These are phyloP conservation scores for Triticum dicoccoides DNA, from an alignment of 176 grass and related monocot species.

Conservation along the genomic window DNA sequence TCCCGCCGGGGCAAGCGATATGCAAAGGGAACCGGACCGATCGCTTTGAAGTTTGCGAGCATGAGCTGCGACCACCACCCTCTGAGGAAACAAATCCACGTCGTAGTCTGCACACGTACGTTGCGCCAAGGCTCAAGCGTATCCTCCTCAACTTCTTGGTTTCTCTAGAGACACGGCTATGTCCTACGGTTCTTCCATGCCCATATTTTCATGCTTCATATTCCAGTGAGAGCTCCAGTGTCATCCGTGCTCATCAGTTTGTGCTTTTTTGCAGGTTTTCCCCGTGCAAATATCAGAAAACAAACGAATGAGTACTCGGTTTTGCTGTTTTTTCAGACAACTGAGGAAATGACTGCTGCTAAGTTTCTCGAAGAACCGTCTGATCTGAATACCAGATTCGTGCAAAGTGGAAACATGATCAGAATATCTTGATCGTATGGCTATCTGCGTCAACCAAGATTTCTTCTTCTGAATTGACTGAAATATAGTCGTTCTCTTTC, in stretches of 20 bases:
- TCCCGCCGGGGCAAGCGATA: conserved; percentile 23
- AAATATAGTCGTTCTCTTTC: no score
- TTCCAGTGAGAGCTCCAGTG: neutral
- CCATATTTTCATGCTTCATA: neutral
- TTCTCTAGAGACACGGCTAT: neutral
- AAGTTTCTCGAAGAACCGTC: no score
- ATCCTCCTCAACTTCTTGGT: neutral
- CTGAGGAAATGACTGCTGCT: no score
- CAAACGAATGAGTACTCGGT: neutral
- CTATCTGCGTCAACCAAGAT: no score
- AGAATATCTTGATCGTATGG: no score
- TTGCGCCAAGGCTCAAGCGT: neutral
- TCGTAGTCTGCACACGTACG: neutral
- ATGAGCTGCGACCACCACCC: conserved; percentile 14
- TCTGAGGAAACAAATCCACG: conserved; percentile 15
- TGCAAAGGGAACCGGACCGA: neutral
- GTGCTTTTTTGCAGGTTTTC: neutral
- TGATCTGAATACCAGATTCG: no score
- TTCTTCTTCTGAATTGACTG: no score
- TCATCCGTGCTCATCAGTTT: neutral
- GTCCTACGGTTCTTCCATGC: neutral
- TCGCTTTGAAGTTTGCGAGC: neutral
- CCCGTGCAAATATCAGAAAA: neutral
- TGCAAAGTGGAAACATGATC: no score
- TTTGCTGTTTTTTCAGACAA: no score